Evolutionary conservation across 2,329 filamentous ascomycete genomes (phyloP).

Genomic region (Amauroascus niger): DNA sequence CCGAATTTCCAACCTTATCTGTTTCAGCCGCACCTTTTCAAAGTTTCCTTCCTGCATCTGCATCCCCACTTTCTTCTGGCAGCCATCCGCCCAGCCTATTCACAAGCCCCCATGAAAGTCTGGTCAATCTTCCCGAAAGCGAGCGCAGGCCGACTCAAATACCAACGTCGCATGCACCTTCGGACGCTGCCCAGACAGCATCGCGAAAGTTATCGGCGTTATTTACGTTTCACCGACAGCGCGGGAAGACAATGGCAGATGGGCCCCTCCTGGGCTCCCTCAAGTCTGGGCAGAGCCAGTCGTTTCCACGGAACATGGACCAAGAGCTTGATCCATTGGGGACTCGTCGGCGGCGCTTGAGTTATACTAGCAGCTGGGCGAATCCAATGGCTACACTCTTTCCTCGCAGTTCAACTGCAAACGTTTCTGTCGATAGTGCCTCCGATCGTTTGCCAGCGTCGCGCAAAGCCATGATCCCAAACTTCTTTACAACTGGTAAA

Average conservation of each 20-base stretch:
- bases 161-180: conserved; percentile 9
- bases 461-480: conserved; percentile 33
- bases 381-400: conserved; percentile 41
- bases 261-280: conserved; percentile 50
- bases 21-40: conserved; percentile 26
- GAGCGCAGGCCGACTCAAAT: conserved; percentile 23
- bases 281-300: conserved; percentile 52
- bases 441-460: conserved; percentile 28
- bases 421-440: conserved; percentile 35
- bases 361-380: conserved; percentile 49
- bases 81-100: conserved; percentile 38
- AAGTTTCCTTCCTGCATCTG: conserved; percentile 30
- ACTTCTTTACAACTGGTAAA: conserved; percentile 35
- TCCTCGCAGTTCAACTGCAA: conserved; percentile 37
- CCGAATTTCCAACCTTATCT: conserved; percentile 15
- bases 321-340: conserved; percentile 45
- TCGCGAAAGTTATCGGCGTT: conserved; percentile 48
- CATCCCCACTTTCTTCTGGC: conserved; percentile 38
- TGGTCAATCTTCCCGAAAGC: conserved; percentile 30
- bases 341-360: conserved; percentile 44
- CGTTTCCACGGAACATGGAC: conserved; percentile 48
- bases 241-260: conserved; percentile 51
- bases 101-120: conserved; percentile 39
- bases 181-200: conserved; percentile 38
- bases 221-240: conserved; percentile 50